A percentile compares a stretch with the other conserved stretches of the same genome.
These are phyloP conservation scores for Ogataea hybrid DNA, from an alignment of 1,139 yeast species.

Conservation along the genomic window DNA sequence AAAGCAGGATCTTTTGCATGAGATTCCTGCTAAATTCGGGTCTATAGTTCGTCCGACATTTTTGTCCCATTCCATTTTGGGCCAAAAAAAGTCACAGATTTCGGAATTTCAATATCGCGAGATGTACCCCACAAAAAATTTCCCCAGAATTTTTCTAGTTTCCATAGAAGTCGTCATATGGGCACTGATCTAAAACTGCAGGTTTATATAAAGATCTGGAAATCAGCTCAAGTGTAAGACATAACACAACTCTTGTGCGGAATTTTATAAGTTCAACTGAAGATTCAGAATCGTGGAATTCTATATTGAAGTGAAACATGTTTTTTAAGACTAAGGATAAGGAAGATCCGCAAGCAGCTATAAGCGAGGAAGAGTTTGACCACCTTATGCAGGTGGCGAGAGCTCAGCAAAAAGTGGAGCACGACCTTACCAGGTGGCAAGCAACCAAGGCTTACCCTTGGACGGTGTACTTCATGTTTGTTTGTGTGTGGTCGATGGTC, in stretches of 20 bases:
- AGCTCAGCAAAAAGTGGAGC: constrained; percentile 12
- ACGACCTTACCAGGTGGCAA: constrained; percentile 9
- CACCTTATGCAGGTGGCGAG: constrained; percentile 7
- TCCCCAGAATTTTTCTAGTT: background rate
- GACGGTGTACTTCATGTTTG: constrained; percentile 5
- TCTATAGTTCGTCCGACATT: background rate
- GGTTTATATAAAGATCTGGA: background rate
- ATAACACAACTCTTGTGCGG: background rate
- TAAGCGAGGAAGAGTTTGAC: constrained; percentile 8
- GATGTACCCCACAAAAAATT: background rate
- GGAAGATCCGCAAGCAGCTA: background rate
- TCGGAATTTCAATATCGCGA: background rate
- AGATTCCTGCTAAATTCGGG: background rate
- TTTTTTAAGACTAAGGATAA: background rate
- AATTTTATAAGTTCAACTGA: background rate
- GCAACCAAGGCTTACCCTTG: constrained; percentile 8
- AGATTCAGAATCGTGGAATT: background rate
- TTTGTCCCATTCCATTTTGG: background rate
- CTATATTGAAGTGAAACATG: background rate
- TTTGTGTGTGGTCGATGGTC: constrained; percentile 22
- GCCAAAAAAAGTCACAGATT: background rate
- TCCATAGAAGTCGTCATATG: background rate
- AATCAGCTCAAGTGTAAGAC: background rate
- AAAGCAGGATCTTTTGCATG: background rate
- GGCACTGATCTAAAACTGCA: background rate